Evolutionary conservation across 148 eudicot genomes (phyloP).

Genomic region (Vaccinium darrowii): DNA sequence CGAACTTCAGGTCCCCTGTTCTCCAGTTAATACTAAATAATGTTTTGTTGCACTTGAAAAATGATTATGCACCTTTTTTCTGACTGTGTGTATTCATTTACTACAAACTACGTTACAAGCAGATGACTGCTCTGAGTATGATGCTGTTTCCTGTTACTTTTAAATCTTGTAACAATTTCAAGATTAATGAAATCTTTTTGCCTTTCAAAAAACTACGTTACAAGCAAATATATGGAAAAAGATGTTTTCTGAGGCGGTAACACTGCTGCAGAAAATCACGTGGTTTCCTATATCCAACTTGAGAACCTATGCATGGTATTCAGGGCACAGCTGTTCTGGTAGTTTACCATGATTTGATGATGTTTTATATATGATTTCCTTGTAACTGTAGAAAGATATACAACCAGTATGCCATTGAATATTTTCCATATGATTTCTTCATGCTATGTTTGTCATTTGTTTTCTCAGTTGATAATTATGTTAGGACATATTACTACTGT

Average conservation of each 20-base stretch:
- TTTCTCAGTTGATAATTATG: background rate
- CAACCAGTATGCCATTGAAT: background rate
- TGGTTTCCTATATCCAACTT: background rate
- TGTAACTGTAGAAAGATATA: background rate
- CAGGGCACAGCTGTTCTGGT: background rate
- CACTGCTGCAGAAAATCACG: background rate
- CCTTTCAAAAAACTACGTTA: background rate
- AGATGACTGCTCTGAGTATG: background rate
- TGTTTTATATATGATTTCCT: background rate
- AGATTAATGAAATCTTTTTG: no score
- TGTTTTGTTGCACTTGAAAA: no score
- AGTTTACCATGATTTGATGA: background rate
- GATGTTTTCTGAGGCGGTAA: slow-evolving; percentile 2
- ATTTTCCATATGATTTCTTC: background rate
- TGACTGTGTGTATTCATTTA: background rate
- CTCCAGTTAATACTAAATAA: background rate
- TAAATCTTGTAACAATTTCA: no score
- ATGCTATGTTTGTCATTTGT: background rate
- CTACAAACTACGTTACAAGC: background rate
- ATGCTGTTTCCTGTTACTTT: no score
- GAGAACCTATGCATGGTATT: slow-evolving; percentile 1
- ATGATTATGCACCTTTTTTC: background rate
- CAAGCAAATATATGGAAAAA: background rate
- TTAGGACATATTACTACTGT: background rate
- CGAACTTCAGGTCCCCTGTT: slow-evolving; percentile 49